A percentile compares a stretch with the other conserved stretches of the same genome.
Evolutionary conservation across 2,329 filamentous ascomycete species (phyloP).

Genomic region (Xylariaceae sp.): DNA sequence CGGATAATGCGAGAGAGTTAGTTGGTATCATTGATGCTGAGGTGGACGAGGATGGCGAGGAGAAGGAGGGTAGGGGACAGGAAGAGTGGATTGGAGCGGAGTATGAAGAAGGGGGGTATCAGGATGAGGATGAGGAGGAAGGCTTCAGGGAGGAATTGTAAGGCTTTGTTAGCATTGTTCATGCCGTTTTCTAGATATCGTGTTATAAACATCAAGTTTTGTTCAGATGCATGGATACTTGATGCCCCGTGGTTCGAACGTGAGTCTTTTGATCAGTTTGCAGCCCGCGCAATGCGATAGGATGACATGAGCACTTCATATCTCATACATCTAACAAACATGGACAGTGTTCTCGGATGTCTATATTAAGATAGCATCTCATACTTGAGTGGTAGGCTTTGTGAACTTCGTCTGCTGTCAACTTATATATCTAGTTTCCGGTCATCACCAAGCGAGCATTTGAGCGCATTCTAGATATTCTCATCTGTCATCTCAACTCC

Average conservation of each 20-base stretch:
- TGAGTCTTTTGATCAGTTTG: neutral
- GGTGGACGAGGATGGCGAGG: conserved; percentile 41
- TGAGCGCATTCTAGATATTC: too few species aligned
- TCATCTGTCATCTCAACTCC: too few species aligned
- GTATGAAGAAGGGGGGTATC: conserved; percentile 12
- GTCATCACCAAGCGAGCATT: too few species aligned
- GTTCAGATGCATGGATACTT: neutral
- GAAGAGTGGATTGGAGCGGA: neutral
- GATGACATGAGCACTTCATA: neutral
- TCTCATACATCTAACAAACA: neutral
- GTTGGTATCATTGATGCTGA: conserved; percentile 62
- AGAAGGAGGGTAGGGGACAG: conserved; percentile 22
- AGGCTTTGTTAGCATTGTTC: conserved; percentile 23
- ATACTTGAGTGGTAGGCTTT: too few species aligned
- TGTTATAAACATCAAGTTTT: neutral
- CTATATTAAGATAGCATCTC: too few species aligned
- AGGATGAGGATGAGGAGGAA: conserved; percentile 40
- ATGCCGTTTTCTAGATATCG: conserved; percentile 15
- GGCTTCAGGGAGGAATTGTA: conserved; percentile 52
- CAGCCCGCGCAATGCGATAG: neutral
- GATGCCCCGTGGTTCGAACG: too few species aligned
- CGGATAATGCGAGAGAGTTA: conserved; percentile 57
- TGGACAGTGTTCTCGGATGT: too few species aligned
- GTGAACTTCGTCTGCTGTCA: too few species aligned
- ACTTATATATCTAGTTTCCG: too few species aligned